Conservation (phyloP, 768 basidiomycete species). For the Leccinellum rugosiceps region DNA sequence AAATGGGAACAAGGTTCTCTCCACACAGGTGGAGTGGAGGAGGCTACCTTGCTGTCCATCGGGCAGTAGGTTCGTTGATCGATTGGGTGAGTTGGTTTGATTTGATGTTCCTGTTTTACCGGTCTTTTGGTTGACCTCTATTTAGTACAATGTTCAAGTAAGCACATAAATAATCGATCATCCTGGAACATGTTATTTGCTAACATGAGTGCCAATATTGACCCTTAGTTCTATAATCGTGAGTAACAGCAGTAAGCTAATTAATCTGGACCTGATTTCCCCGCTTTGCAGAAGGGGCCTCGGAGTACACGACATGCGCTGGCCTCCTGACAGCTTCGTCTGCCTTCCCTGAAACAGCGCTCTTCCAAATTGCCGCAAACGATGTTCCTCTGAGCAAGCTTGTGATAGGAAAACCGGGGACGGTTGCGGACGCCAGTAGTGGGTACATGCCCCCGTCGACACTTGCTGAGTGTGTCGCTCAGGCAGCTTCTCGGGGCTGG, state of each 20-base stretch:
- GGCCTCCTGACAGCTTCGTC: conserved; percentile 54
- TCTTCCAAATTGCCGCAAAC: conserved; percentile 48
- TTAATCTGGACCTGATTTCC: not conserved
- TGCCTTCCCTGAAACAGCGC: conserved; percentile 58
- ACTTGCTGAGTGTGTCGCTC: conserved; percentile 55
- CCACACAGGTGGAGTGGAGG: conserved; percentile 21
- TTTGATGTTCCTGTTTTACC: not conserved
- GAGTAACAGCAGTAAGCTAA: not conserved
- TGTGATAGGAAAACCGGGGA: conserved; percentile 55
- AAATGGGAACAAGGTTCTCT: conserved; percentile 17
- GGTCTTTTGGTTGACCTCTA: not conserved
- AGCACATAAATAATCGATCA: conserved; percentile 3
- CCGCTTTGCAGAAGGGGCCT: conserved; percentile 47
- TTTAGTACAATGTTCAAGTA: conserved; percentile 40
- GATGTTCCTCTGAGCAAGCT: conserved; percentile 48
- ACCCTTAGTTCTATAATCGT: conserved; percentile 30
- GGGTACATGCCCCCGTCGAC: conserved; percentile 58
- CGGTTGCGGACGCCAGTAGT: conserved; percentile 38
- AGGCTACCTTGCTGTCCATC: conserved; percentile 38
- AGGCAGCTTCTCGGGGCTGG: conserved; percentile 64
- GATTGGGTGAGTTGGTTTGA: conserved; percentile 38
- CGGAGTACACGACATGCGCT: conserved; percentile 62
- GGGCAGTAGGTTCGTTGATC: conserved; percentile 40
- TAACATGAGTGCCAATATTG: not conserved
- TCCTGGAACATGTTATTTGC: not conserved